phyloP scores from a whole-genome alignment of 768 basidiomycete species.

The Mycena galericulata region DNA sequence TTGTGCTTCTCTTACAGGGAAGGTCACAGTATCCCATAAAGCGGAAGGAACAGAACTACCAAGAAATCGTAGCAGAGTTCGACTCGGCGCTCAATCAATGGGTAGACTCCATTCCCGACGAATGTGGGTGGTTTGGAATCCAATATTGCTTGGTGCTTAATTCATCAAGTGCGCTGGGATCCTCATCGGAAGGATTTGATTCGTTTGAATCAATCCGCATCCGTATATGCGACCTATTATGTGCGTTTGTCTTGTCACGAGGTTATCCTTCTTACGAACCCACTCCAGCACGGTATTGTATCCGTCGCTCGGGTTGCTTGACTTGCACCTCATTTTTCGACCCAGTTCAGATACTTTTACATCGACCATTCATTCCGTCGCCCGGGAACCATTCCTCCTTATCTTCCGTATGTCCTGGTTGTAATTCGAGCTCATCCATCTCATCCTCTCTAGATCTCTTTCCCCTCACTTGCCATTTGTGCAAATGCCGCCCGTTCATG shows the following conservation, averaged over 20 bases:
- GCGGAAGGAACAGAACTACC: slow-evolving; percentile 42
- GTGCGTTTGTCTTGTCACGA: not conserved
- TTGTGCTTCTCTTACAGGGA: not conserved
- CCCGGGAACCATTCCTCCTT: slow-evolving; percentile 59
- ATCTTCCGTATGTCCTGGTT: slow-evolving; percentile 36
- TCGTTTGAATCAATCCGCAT: slow-evolving; percentile 73
- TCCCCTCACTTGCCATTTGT: slow-evolving; percentile 81
- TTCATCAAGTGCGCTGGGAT: slow-evolving; percentile 63
- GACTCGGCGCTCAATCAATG: slow-evolving; percentile 81
- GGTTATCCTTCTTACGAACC: not conserved
- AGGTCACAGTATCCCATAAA: slow-evolving; percentile 53
- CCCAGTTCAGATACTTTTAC: slow-evolving; percentile 77
- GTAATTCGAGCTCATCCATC: not conserved
- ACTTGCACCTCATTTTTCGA: slow-evolving; percentile 39
- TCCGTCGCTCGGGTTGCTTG: not conserved
- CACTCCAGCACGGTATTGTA: slow-evolving; percentile 19
- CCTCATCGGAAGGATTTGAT: slow-evolving; percentile 55
- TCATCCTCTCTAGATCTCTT: slow-evolving; percentile 35
- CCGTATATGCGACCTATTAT: slow-evolving; percentile 59
- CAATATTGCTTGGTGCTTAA: not conserved
- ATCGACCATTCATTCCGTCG: slow-evolving; percentile 82
- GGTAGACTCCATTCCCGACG: slow-evolving; percentile 74
- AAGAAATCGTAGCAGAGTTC: slow-evolving; percentile 71
- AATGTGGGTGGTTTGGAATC: slow-evolving; percentile 52
- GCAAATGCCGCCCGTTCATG: slow-evolving; percentile 86